Percentiles rank a stretch among this genome's conserved stretches.
phyloP scores from a whole-genome alignment of 2,329 filamentous ascomycete genomes.

The Cladosporium sp. region DNA sequence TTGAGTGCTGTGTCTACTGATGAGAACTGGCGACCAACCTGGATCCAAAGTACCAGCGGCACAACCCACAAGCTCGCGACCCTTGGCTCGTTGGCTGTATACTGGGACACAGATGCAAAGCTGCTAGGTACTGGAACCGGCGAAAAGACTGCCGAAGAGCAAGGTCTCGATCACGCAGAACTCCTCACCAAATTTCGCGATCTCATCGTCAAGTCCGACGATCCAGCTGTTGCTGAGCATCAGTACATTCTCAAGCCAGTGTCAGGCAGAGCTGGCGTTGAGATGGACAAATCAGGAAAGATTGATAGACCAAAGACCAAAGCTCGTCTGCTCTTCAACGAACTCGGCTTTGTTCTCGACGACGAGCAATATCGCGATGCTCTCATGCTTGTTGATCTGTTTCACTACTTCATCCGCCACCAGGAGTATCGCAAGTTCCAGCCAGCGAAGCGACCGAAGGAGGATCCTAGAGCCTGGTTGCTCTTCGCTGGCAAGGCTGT shows the following conservation, averaged over 20 bases:
- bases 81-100: slow-evolving; percentile 84
- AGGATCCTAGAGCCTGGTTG: slow-evolving; percentile 91
- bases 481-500: slow-evolving; percentile 88
- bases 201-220: slow-evolving; percentile 74
- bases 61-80: slow-evolving; percentile 93
- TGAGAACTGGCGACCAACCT: slow-evolving; percentile 90
- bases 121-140: slow-evolving; percentile 82
- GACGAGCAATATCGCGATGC: slow-evolving; percentile 97
- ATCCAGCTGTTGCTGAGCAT: slow-evolving; percentile 59
- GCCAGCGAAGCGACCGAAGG: slow-evolving; percentile 80
- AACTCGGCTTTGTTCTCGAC: slow-evolving; percentile 96
- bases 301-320: slow-evolving; percentile 80
- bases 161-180: slow-evolving; percentile 69
- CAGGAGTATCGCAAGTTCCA: slow-evolving; percentile 95
- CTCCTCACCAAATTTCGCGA: slow-evolving; percentile 74
- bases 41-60: slow-evolving; percentile 81
- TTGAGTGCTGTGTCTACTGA: slow-evolving; percentile 97
- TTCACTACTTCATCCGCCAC: slow-evolving; percentile 97
- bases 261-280: slow-evolving; percentile 89
- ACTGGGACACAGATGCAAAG: slow-evolving; percentile 95
- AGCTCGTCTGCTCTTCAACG: slow-evolving; percentile 88
- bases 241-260: slow-evolving; percentile 97
- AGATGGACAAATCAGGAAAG: slow-evolving; percentile 90
- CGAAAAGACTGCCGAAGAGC: slow-evolving; percentile 58
- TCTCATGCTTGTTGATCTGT: slow-evolving; percentile 96